phyloP scores from a whole-genome alignment of 1,139 yeast genomes.

The Blastobotrys malaysiensis region DNA sequence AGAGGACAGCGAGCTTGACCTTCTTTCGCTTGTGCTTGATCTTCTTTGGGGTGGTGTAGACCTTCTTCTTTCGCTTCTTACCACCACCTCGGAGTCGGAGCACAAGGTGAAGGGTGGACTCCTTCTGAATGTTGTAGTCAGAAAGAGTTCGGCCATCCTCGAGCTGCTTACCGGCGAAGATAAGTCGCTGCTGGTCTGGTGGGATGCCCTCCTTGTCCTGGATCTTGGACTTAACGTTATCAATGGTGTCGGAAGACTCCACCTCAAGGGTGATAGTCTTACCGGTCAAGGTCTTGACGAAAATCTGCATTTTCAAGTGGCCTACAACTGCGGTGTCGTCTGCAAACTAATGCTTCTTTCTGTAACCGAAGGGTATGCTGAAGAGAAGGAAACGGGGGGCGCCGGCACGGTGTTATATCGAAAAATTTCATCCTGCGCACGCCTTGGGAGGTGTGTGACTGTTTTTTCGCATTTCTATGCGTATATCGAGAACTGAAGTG shows the following conservation, averaged over 20 bases:
- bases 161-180: conserved; percentile 99
- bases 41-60: conserved; percentile 99
- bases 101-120: conserved; percentile 96
- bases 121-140: conserved; percentile 99
- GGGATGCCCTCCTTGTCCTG: conserved; percentile 99
- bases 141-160: conserved; percentile 99
- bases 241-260: conserved; percentile 98
- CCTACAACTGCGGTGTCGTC: conserved; percentile 27
- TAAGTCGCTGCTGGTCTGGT: conserved; percentile 98
- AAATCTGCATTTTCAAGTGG: conserved; percentile 73
- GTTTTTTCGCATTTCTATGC: background rate
- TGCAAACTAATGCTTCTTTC: conserved; percentile 31
- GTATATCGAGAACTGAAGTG: background rate
- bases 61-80: conserved; percentile 99
- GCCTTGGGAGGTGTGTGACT: background rate
- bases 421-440: conserved; percentile 6
- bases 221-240: conserved; percentile 98
- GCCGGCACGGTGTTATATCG: background rate
- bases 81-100: conserved; percentile 99
- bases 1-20: conserved; percentile 97
- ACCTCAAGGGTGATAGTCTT: conserved; percentile 99
- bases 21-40: conserved; percentile 99
- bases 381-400: conserved; percentile 8
- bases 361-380: conserved; percentile 16
- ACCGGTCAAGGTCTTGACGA: conserved; percentile 98